Base-by-base conservation (phyloP, 371 early-diverging fungal species). In the Zancudomyces culisetae region DNA sequence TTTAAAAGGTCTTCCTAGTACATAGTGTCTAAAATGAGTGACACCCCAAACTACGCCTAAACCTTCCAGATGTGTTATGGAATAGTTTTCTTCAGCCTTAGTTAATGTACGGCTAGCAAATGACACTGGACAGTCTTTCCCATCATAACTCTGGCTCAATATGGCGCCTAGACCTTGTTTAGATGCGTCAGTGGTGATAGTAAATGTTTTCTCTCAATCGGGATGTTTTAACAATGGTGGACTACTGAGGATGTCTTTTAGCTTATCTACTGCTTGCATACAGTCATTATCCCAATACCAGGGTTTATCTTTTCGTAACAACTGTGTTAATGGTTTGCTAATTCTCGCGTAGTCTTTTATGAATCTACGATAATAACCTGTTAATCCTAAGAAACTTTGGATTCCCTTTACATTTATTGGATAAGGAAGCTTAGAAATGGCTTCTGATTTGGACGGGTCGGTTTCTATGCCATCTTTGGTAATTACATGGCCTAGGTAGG, bases 401-500 rank as follows among this genome's bases (percentile, higher is more conserved):
- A 55, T 6, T 24, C 54, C 46, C 30, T 49, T 55, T 21, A 13
- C 19, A 21, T 50, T 54, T 21, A 2, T 55, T 35, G 55, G 55
- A 0, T 28, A 19, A 3, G 56, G 56, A 56, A 58, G 61, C 12
- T 42, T 18, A 8, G 45, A 21, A 3, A 53, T 28, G 24, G 59
- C 60, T 0, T 51, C 24, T 4, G 60, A 18, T 40, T 61, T 54
- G 1, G 58, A 28, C n/a, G 13, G 1, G 52, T 57, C 12, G 1
- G 27, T 3, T 2, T 54, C n/a, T n/a, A 23, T 3, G 15, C 49
- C 52, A 49, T 49, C 8, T n/a, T 23, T 45, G 20, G 57, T 55
- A 8, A 77, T 45, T 2, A 60, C 40, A 54, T 64, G 63, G 2
- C 77, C 74, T 12, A 74, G 53, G 55, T 62, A 77, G 6, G 62